Conservation (phyloP, 2,329 filamentous ascomycete species). For the Zelopaecilomyces penicillatus region DNA sequence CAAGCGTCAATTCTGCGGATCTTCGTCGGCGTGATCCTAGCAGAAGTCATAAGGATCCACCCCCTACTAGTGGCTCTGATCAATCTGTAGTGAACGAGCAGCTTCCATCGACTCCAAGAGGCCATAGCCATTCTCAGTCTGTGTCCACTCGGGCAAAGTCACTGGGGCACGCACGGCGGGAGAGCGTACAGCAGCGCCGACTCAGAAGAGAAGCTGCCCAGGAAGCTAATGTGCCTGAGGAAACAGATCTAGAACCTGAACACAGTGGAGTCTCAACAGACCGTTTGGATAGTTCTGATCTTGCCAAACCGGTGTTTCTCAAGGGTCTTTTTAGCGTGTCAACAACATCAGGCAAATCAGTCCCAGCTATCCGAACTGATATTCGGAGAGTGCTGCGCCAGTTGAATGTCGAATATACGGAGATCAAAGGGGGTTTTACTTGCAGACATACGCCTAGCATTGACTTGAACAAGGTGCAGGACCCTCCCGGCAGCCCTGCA, state of each 20-base stretch:
- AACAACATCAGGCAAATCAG: conserved; percentile 86
- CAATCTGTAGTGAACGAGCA: conserved; percentile 55
- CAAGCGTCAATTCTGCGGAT: conserved; percentile 86
- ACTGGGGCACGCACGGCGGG: conserved; percentile 76
- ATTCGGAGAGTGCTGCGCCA: conserved; percentile 84
- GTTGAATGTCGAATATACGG: conserved; percentile 80
- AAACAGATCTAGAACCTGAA: conserved; percentile 74
- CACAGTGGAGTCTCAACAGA: conserved; percentile 54
- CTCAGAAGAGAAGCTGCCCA: conserved; percentile 62
- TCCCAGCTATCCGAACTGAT: conserved; percentile 76
- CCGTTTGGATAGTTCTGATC: conserved; percentile 58
- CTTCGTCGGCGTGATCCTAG: conserved; percentile 54
- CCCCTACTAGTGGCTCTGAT: conserved; percentile 71
- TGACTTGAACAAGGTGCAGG: conserved; percentile 66
- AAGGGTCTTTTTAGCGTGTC: conserved; percentile 97
- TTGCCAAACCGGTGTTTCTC: conserved; percentile 87
- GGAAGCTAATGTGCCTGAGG: conserved; percentile 77
- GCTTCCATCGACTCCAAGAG: conserved; percentile 42
- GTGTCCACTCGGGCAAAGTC: conserved; percentile 73
- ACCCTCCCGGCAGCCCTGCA: conserved; percentile 49
- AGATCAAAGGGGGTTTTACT: conserved; percentile 89
- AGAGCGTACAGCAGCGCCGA: conserved; percentile 85
- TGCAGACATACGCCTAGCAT: conserved; percentile 87
- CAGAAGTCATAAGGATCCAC: conserved; percentile 52
- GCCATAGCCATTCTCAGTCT: conserved; percentile 44